Conservation (phyloP, 441 rosid genomes). For the Brassica hybrid region DNA sequence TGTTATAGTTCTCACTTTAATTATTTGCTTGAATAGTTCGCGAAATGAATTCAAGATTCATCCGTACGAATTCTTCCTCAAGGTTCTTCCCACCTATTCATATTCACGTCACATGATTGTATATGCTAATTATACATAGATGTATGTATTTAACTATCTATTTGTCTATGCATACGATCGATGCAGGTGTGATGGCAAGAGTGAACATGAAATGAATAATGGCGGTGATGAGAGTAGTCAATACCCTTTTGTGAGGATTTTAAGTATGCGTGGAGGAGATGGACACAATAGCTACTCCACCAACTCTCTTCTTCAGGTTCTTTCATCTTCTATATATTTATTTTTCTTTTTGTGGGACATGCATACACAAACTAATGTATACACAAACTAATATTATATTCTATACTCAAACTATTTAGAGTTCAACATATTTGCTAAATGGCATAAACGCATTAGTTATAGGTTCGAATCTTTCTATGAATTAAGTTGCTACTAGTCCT, state of each 20-base stretch:
- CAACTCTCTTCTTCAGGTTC: conserved; percentile 35
- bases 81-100: conserved; percentile 28
- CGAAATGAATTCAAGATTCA: conserved; percentile 32
- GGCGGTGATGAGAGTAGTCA: neutral
- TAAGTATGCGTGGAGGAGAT: conserved; percentile 32
- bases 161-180: neutral
- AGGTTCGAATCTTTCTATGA: no score
- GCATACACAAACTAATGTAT: neutral
- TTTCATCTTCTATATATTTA: conserved; percentile 8
- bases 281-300: conserved; percentile 28
- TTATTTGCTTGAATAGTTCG: neutral
- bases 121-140: neutral
- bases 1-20: neutral
- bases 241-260: conserved; percentile 13
- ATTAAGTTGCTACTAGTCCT: no score
- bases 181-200: conserved; percentile 10
- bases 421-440: neutral
- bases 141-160: neutral
- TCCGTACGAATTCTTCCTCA: neutral
- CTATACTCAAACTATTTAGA: no score
- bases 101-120: conserved; percentile 11
- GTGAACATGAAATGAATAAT: neutral
- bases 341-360: neutral
- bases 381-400: no score
- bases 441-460: no score